A percentile compares a stretch with the other conserved stretches of the same genome.
phyloP scores from a whole-genome alignment of 129 eudicot species.

The Oenanthe sinensis region DNA sequence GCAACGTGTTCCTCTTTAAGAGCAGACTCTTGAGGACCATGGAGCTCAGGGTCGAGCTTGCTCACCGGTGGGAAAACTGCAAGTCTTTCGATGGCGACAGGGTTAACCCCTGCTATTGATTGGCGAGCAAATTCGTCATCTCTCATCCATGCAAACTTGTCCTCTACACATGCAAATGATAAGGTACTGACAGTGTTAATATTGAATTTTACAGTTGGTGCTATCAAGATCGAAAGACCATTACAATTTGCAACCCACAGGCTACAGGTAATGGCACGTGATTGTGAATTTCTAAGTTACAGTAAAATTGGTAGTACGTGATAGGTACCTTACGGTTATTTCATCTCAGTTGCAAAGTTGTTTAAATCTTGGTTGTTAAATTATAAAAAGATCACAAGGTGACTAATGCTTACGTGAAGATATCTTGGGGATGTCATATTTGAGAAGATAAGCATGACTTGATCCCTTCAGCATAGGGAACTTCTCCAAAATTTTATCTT shows the following conservation, averaged over 20 bases:
- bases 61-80: slow-evolving; percentile 70
- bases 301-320: neutral
- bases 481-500: slow-evolving; percentile 65
- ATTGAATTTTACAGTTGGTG: neutral
- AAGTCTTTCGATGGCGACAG: slow-evolving; percentile 75
- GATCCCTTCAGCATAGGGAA: slow-evolving; percentile 58
- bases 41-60: slow-evolving; percentile 67
- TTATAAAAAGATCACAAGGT: neutral
- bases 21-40: slow-evolving; percentile 77
- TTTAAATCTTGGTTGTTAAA: neutral
- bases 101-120: slow-evolving; percentile 89
- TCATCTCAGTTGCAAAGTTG: neutral
- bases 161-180: slow-evolving; percentile 42
- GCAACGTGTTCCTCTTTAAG: slow-evolving; percentile 73
- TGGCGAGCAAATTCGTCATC: slow-evolving; percentile 98
- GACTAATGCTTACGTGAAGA: slow-evolving; percentile 49
- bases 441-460: slow-evolving; percentile 66
- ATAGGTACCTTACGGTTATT: neutral
- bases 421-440: slow-evolving; percentile 72
- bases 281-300: neutral
- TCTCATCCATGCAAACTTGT: slow-evolving; percentile 80
- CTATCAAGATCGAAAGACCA: neutral
- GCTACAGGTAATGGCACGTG: neutral
- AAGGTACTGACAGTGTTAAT: neutral
- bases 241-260: neutral